Evolutionary conservation across 164 flowering plant genomes (phyloP), one percentile per base, ranked within the genome.

Genomic region (Piper longum): DNA sequence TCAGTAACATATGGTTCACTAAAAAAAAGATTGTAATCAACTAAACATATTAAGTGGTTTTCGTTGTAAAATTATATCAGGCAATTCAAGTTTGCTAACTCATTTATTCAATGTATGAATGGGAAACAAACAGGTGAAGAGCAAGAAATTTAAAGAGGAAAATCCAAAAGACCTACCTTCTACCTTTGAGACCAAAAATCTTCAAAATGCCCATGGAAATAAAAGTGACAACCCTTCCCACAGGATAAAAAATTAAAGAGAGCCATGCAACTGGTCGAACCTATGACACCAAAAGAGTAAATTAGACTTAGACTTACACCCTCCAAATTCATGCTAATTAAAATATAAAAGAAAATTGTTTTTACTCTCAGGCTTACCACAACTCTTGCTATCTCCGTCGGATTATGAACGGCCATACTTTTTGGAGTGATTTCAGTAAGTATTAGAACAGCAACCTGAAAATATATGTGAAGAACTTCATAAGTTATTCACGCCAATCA

Each of bases 251-350:
- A 70, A 95, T 64, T 72, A 87, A 70, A 57, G 99, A 95, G 70
- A 95, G 97, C 99, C 99, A 95, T 59, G 99, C 99, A 64, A 95
- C 96, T 77, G 99, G 99, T 77, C 92, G 89, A 72, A 91, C 99
- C 99, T 95, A 82, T 62, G 54, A 39, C 63, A 72, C 68, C 56
- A 17, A 72, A 43, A 16, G 63, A 19, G 59, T 64, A 26, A 39
- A 58, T 56, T 19, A 64, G 6, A 62, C 68, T 65, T 79, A 65
- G 60, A 39, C 65, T 43, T 13, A 19, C 51, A 56, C 5, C 43
- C 17, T 19, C 19, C 64, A 52, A 54, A 62, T 16, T 11, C 43
- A 44, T 57, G 36, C 36, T 57, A 56, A 48, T 4, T 12, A 44
- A 42, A 54, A 9, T 9, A 48, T 9, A 5, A 9, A 9, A 2